Base-by-base conservation (phyloP, 768 basidiomycete species). In the Agaricus blazei region DNA sequence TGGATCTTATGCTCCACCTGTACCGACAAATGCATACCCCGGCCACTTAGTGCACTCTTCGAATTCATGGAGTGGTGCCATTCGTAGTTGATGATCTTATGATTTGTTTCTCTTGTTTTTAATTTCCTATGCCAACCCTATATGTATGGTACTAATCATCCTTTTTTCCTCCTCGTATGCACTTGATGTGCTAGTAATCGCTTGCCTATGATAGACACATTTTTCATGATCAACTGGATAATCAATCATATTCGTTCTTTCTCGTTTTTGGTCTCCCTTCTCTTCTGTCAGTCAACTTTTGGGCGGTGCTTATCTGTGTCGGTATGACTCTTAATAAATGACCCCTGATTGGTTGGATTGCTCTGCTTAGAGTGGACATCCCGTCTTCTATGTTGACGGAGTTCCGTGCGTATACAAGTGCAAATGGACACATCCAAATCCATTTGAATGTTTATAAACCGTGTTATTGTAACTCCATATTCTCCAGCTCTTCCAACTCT, bases 131-230 rank as follows among this genome's bases (percentile, higher is more conserved):
- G 34, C 47, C 19, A 34, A 19, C 42, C 31, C 43, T 29, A 47
- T 50, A 52, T 40, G 57, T 50, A 48, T 48, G 40, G n/a, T 50
- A 54, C 48, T 54, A 52, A 54, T 58, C 47, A 44, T 36, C 48
- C 37, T 27, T 29, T 27, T 43, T 43, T 45, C 27, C n/a, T 38
- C 36, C 36, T 19, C 46, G 42, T 38, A 24, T 34, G 48, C 43
- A 51, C 52, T 47, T 47, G 45, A 54, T 24, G 52, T 54, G 52
- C 43, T n/a, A 23, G 41, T 50, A 41, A 52, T 53, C 42, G n/a
- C 34, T 23, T 58, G 26, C 23, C 29, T 12, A 15, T 51, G 36
- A 47, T 58, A 47, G 57, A 58, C 54, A 54, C 54, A 41, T 36
- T 46, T 28, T 34, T 26, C 19, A 47, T 42, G 19, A 19, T 19